Evolutionary conservation across 179 eudicot species (phyloP).

Genomic region (Patellifolia procumbens): DNA sequence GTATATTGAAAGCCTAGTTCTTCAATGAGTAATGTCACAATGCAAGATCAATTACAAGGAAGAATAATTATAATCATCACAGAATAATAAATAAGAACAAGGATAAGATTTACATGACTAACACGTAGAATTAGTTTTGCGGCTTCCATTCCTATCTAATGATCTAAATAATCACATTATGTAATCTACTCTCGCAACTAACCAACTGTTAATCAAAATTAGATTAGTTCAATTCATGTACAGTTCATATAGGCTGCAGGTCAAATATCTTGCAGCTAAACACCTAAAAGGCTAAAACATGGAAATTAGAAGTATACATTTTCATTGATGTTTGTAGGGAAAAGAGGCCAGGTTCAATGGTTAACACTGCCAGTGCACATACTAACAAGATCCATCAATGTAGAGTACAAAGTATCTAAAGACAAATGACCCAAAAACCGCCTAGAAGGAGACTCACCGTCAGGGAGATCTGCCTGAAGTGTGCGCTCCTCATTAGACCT

Average conservation of each 20-base stretch:
- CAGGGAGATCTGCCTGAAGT: constrained; percentile 39
- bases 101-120: too few species aligned
- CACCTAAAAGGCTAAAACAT: background rate
- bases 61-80: too few species aligned
- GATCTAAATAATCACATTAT: background rate
- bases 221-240: background rate
- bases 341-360: constrained; percentile 26
- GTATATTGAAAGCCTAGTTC: background rate
- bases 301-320: background rate
- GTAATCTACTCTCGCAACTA: background rate
- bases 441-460: constrained; percentile 44
- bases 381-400: constrained; percentile 76
- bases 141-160: too few species aligned
- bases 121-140: too few species aligned
- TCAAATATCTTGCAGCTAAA: background rate
- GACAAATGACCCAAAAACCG: constrained; percentile 73
- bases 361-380: constrained; percentile 49
- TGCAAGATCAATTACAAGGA: background rate
- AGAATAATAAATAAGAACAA: too few species aligned
- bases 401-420: constrained; percentile 61
- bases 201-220: too few species aligned
- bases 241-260: background rate
- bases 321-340: background rate
- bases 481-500: constrained; percentile 49
- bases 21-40: background rate